A percentile compares a stretch with the other conserved stretches of the same genome.
These are phyloP conservation scores for Phytopythium delawarense DNA, from an alignment of 352 stramenopile species.

Conservation along the genomic window DNA sequence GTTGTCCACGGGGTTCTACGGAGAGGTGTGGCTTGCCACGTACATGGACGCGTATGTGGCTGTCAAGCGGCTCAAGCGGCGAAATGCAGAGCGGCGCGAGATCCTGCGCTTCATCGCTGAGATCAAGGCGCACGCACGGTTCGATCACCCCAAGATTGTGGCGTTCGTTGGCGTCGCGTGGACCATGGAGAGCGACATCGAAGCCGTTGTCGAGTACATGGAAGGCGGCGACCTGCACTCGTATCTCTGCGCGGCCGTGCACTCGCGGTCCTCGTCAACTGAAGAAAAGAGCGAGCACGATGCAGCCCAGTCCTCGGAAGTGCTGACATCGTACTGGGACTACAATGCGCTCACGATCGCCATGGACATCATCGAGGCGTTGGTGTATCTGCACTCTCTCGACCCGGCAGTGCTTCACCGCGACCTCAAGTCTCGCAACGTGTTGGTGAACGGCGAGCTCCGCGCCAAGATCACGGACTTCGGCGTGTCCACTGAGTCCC, in stretches of 20 bases:
- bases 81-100: conserved; percentile 11
- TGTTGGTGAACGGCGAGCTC: conserved; percentile 2
- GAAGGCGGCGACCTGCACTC: conserved; percentile 30
- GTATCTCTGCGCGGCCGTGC: conserved; percentile 8
- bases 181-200: conserved; percentile 33
- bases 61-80: conserved; percentile 26
- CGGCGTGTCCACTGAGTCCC: conserved; percentile 12
- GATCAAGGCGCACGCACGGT: conserved; percentile 19
- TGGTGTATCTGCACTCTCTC: conserved; percentile 50
- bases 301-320: not conserved
- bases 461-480: conserved; percentile 8
- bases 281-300: not conserved
- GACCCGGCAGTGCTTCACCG: conserved; percentile 27
- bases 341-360: conserved; percentile 20
- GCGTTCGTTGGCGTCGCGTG: conserved; percentile 41
- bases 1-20: conserved; percentile 19
- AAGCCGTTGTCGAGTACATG: conserved; percentile 45
- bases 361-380: conserved; percentile 22
- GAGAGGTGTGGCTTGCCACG: conserved; percentile 28
- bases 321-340: conserved; percentile 7
- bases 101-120: conserved; percentile 37
- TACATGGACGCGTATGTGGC: conserved; percentile 22
- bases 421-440: conserved; percentile 18
- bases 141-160: conserved; percentile 39
- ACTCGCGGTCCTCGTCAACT: not conserved